These are phyloP conservation scores for Hanseniaspora lindneri DNA, from an alignment of 805 yeast genomes.

Conservation along the genomic window DNA sequence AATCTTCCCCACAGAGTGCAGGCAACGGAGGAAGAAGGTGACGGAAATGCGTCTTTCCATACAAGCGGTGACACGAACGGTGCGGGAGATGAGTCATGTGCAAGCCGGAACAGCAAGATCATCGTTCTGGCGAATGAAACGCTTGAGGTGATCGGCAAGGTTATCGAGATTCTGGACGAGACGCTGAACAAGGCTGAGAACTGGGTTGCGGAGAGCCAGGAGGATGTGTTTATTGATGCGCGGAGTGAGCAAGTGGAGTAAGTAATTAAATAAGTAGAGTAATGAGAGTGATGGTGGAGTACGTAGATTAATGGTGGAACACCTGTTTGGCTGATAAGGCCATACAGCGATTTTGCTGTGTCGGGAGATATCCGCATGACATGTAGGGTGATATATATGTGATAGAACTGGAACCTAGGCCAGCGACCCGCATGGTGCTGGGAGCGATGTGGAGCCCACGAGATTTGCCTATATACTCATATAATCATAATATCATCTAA, in stretches of 20 bases:
- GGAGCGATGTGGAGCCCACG: no score
- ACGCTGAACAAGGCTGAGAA: constrained; percentile 74
- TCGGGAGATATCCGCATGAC: no score
- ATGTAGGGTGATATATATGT: no score
- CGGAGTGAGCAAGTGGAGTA: no score
- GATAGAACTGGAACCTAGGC: no score
- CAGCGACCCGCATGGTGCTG: no score
- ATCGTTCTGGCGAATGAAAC: constrained; percentile 80
- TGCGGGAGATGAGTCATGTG: constrained; percentile 11
- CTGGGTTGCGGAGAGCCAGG: constrained; percentile 52
- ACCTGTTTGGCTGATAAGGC: no score
- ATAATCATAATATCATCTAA: no score
- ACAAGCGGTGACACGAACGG: background rate
- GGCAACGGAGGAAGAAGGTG: constrained; percentile 21
- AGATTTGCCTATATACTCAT: no score
- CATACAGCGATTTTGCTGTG: background rate
- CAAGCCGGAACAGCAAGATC: constrained; percentile 54
- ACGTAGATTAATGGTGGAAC: no score
- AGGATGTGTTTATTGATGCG: constrained; percentile 17
- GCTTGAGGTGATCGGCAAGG: constrained; percentile 70
- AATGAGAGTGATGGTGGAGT: no score
- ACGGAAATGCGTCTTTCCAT: constrained; percentile 14
- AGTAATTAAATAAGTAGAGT: no score
- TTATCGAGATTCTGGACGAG: constrained; percentile 74
- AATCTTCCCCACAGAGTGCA: constrained; percentile 53